Conservation (phyloP, 306 rosid species). For the Sesbania bispinosa region DNA sequence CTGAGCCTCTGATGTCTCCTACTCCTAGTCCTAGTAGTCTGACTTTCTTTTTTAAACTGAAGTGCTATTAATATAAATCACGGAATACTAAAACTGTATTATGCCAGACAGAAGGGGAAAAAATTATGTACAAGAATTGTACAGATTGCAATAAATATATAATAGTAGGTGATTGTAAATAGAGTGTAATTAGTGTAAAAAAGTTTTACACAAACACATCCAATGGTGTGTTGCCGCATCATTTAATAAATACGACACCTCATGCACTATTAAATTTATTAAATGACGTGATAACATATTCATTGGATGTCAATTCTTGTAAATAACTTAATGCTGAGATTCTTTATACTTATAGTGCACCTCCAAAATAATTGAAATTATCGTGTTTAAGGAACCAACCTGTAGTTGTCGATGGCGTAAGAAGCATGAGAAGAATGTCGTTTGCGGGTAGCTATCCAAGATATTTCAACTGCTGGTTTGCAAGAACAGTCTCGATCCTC, state of each 20-base stretch:
- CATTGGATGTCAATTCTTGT: too few species aligned
- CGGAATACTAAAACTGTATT: not conserved
- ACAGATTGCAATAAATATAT: constrained; percentile 5
- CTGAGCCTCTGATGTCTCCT: too few species aligned
- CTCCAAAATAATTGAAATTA: constrained; percentile 5
- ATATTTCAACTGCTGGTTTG: constrained; percentile 71
- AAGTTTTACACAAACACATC: too few species aligned
- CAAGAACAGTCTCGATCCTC: constrained; percentile 53
- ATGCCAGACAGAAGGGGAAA: not conserved
- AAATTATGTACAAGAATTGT: not conserved
- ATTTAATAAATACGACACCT: too few species aligned
- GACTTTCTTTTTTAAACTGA: too few species aligned
- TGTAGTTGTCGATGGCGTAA: constrained; percentile 76
- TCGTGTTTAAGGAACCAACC: constrained; percentile 58
- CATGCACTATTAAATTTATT: too few species aligned
- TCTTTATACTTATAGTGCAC: too few species aligned
- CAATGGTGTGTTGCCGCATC: too few species aligned
- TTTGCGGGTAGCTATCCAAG: constrained; percentile 77
- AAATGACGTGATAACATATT: too few species aligned
- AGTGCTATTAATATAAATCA: not conserved
- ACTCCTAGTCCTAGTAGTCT: too few species aligned
- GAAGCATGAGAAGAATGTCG: constrained; percentile 84
- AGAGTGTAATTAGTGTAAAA: too few species aligned
- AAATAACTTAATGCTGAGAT: too few species aligned
- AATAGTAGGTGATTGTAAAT: not conserved